phyloP scores from a whole-genome alignment of 495 filamentous ascomycete species.

The Friedmanniomyces endolithicus region DNA sequence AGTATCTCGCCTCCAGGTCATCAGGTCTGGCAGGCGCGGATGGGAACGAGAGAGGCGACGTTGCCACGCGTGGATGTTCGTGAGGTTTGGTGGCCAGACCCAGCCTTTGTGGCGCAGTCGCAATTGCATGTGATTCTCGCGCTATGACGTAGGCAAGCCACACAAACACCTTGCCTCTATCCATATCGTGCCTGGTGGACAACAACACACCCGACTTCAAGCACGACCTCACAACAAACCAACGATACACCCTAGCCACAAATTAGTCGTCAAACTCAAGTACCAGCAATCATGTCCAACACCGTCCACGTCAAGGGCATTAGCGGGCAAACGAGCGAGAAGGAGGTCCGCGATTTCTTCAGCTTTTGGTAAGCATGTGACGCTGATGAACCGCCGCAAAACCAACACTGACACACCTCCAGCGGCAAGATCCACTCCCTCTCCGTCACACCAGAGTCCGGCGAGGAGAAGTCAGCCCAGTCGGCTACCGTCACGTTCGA shows the following conservation, averaged over 20 bases:
- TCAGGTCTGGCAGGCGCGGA: too few relatives aligned
- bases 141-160: too few relatives aligned
- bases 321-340: constrained; percentile 61
- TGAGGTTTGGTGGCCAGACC: too few relatives aligned
- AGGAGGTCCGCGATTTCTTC: constrained; percentile 93
- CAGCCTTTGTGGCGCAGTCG: too few relatives aligned
- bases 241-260: background rate
- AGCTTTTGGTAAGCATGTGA: constrained; percentile 71
- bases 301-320: constrained; percentile 65
- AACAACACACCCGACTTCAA: too few relatives aligned
- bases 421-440: constrained; percentile 85
- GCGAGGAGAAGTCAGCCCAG: constrained; percentile 48
- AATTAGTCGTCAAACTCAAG: background rate
- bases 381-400: background rate
- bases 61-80: too few relatives aligned
- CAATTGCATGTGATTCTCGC: too few relatives aligned
- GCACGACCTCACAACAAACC: background rate
- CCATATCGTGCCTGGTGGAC: too few relatives aligned
- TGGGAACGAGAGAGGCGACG: too few relatives aligned
- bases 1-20: too few relatives aligned
- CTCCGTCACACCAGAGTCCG: constrained; percentile 55
- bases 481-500: constrained; percentile 88
- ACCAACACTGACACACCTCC: constrained; percentile 17
- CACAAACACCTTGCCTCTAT: too few relatives aligned
- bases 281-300: constrained; percentile 27